Evolutionary conservation across 2,329 filamentous ascomycete genomes (phyloP).

Genomic region (Exophiala calicioides): DNA sequence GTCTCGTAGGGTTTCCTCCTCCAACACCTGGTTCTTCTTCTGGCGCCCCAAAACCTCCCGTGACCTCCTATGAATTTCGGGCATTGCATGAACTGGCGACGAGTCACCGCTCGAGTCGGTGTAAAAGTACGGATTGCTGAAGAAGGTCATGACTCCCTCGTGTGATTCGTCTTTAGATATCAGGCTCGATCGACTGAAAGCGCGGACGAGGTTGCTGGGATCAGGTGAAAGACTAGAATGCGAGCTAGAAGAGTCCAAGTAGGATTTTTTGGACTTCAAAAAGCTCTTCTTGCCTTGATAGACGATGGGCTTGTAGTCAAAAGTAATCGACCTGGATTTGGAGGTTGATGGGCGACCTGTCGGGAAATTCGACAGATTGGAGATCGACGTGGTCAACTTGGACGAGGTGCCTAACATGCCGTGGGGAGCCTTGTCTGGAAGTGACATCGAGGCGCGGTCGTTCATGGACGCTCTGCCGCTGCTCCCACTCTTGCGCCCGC

Average conservation of each 20-base stretch:
- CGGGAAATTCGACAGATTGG: slow-evolving; percentile 13
- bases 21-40: neutral
- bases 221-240: slow-evolving; percentile 52
- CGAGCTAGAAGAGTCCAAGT: slow-evolving; percentile 52
- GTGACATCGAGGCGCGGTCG: slow-evolving; percentile 35
- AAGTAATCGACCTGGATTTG: slow-evolving; percentile 19
- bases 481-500: slow-evolving; percentile 51
- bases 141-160: slow-evolving; percentile 80
- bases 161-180: slow-evolving; percentile 41
- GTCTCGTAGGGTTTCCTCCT: slow-evolving; percentile 25
- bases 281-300: slow-evolving; percentile 40
- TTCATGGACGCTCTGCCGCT: slow-evolving; percentile 47
- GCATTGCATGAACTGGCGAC: slow-evolving; percentile 12
- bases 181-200: slow-evolving; percentile 53
- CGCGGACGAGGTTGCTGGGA: slow-evolving; percentile 46
- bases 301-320: slow-evolving; percentile 50
- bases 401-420: slow-evolving; percentile 7
- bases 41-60: slow-evolving; percentile 19
- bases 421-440: slow-evolving; percentile 13
- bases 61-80: slow-evolving; percentile 7
- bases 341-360: slow-evolving; percentile 14
- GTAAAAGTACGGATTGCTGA: slow-evolving; percentile 76
- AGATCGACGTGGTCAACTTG: slow-evolving; percentile 11
- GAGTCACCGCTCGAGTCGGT: slow-evolving; percentile 64
- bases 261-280: slow-evolving; percentile 47